Base-by-base conservation (phyloP, 2,329 filamentous ascomycete genomes). In the Emmonsiellopsis sp. region DNA sequence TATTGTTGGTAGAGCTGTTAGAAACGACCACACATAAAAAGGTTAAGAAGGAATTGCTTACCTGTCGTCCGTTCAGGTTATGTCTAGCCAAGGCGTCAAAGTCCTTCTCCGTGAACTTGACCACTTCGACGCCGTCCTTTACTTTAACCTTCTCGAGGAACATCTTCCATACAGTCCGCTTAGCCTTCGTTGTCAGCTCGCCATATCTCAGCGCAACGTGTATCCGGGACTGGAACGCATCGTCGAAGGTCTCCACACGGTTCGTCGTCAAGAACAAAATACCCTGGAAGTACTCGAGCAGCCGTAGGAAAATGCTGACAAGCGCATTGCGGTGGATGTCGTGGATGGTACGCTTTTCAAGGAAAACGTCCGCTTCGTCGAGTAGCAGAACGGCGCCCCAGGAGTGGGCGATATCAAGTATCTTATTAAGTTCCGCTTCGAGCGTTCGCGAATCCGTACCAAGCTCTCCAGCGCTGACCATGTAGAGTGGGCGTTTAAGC, bases 181-280 rank as follows among this genome's bases (percentile, higher is more conserved):
- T 86, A 9, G 89, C 88, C 62, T 85, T 85, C 5, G 73, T 68
- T 40, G 83, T 83, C 7, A 95, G 77, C 48, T 86, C 82, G 40
- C 87, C 86, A 69, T 95, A 95, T 32, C 86, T 79, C 7, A 95
- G 75, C 0, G 88, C 87, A 61, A 95, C 85, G 67, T 95, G 88
- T 57, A 95, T 94, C 27, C 90, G 82, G 8, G 84, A 88, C 65
- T 93, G 87, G 75, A 95, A 95, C 0, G 90, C 90, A 57, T 93
- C 88, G 61, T 95, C 90, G 62, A 95, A 94, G 0, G 87, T 91
- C 73, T 85, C 72, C 1, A 94, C 88, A 1, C 89, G 82, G 66
- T 95, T 95, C 2, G 90, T 95, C 0, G 90, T 95, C 31, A 95
- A 71, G 73, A 95, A 94, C 4, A 95, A 69, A 51, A 95, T 94